Percentiles rank a stretch among this genome's conserved stretches.
Evolutionary conservation across 768 basidiomycete genomes (phyloP).

Genomic region (Leccinellum rugosiceps): DNA sequence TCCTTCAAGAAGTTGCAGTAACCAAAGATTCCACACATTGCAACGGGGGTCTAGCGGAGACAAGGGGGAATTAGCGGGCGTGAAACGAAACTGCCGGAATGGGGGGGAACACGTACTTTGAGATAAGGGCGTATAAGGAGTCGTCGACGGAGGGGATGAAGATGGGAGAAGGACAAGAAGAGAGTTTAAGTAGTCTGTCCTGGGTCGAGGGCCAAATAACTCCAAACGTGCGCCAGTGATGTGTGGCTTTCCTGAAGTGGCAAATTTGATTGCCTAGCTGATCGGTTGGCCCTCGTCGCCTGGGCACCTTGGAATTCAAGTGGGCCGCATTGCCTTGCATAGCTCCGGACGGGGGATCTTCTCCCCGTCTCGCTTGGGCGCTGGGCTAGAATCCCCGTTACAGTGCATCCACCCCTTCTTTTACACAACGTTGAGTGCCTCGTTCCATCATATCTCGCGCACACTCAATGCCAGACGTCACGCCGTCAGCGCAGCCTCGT

Average conservation of each 20-base stretch:
- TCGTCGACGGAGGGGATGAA: constrained; percentile 16
- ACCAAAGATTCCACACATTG: constrained; percentile 94
- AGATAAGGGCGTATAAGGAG: background rate
- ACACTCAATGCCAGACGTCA: background rate
- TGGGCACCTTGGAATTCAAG: constrained; percentile 13
- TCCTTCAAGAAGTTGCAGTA: constrained; percentile 95
- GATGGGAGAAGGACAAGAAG: constrained; percentile 20
- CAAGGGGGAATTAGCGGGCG: background rate
- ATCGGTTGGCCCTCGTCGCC: constrained; percentile 13
- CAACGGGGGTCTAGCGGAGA: constrained; percentile 8
- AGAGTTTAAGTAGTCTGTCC: constrained; percentile 30
- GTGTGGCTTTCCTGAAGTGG: constrained; percentile 5
- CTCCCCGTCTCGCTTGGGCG: background rate
- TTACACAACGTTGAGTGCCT: constrained; percentile 2
- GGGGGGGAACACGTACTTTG: constrained; percentile 5
- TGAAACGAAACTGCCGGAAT: background rate
- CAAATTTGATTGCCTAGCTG: constrained; percentile 5
- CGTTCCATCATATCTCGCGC: constrained; percentile 1
- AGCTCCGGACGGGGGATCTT: background rate
- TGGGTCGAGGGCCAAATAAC: constrained; percentile 35
- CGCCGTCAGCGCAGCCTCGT: background rate
- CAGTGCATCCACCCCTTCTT: background rate
- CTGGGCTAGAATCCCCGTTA: no score
- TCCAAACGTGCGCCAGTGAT: constrained; percentile 19
- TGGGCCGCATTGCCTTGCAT: constrained; percentile 12